Conservation (phyloP, 257 asterid genomes). For the Solanum pennellii region DNA sequence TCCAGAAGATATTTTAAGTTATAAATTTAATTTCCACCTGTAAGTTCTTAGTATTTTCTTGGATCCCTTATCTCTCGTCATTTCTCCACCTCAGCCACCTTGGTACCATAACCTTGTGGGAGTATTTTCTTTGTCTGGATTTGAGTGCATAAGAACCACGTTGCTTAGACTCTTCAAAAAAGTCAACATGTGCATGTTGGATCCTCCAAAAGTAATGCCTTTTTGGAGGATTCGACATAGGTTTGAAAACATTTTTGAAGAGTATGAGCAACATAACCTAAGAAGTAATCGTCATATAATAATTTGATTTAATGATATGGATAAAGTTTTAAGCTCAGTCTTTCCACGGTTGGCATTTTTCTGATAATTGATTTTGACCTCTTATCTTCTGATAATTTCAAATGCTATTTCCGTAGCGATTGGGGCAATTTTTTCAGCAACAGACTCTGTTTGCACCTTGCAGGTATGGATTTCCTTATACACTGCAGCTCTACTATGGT, state of each 20-base stretch:
- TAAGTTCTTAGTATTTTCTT: not conserved
- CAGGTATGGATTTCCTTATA: slow-evolving; percentile 28
- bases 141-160: not conserved
- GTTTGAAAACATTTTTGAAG: not conserved
- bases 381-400: not conserved
- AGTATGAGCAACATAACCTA: not conserved
- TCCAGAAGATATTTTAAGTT: not conserved
- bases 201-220: not conserved
- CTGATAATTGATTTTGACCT: not conserved
- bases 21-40: not conserved
- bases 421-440: slow-evolving; percentile 81
- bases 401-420: slow-evolving; percentile 27
- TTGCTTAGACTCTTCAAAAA: not conserved
- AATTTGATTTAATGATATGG: not conserved
- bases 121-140: not conserved
- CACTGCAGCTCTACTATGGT: not conserved
- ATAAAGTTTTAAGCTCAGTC: not conserved
- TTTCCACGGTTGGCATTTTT: not conserved
- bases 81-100: not conserved
- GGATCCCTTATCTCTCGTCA: not conserved
- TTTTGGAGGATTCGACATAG: not conserved
- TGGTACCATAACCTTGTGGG: not conserved
- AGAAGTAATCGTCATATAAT: not conserved
- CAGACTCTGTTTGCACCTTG: slow-evolving; percentile 81
- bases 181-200: not conserved